Conservation (phyloP, 306 rosid genomes). For the Rosa lucieae region DNA sequence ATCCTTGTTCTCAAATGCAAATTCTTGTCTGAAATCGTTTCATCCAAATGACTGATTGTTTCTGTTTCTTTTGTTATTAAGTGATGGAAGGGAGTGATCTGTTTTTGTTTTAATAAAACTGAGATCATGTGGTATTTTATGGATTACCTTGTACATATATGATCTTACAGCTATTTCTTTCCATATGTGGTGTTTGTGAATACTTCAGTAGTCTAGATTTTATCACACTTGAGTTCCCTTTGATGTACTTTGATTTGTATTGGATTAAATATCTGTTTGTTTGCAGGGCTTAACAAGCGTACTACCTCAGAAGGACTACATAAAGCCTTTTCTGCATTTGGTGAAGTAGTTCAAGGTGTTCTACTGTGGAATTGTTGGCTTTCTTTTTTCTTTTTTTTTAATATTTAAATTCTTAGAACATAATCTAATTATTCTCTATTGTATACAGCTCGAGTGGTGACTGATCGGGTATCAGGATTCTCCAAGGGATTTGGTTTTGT, state of each 20-base stretch:
- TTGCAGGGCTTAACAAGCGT: constrained; percentile 88
- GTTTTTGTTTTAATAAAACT: not conserved
- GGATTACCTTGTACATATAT: not conserved
- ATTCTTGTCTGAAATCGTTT: not conserved
- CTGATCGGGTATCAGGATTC: constrained; percentile 85
- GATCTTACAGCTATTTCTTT: not conserved
- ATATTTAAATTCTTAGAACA: not conserved
- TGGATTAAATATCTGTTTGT: constrained; percentile 8
- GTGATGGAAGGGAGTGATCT: not conserved
- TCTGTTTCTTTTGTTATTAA: not conserved
- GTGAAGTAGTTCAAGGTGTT: constrained; percentile 77
- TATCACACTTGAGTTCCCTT: not conserved
- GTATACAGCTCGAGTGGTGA: constrained; percentile 81
- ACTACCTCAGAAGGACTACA: constrained; percentile 71
- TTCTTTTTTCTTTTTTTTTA: not conserved
- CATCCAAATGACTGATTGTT: not conserved
- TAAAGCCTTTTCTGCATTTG: constrained; percentile 77
- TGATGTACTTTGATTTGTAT: not conserved
- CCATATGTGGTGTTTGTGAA: not conserved
- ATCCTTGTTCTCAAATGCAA: not conserved
- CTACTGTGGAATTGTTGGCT: not conserved
- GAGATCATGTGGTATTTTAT: not conserved
- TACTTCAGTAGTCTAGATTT: not conserved
- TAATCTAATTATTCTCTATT: constrained; percentile 6
- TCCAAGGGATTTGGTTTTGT: constrained; percentile 97